Evolutionary conservation across 371 early-diverging fungal species (phyloP), one percentile per base, ranked within the genome.

Genomic region (Rhizopus microsporus): DNA sequence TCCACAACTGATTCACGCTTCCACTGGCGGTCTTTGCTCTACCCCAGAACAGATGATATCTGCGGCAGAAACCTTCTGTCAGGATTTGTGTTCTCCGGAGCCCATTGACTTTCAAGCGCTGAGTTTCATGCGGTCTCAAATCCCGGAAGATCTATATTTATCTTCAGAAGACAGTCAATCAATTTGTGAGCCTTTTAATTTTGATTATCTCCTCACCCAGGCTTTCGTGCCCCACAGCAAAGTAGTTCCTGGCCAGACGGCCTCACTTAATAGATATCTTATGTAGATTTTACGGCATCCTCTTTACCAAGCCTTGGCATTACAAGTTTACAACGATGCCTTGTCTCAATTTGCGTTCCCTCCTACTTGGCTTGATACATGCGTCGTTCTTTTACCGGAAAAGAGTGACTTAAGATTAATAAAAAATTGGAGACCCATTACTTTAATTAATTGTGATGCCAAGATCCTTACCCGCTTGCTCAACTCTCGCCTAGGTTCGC

Each of bases 371-470:
- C 31, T 38, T 16, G 17, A 58, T 38, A 55, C 59, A 1, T 55
- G 54, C 8, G 57, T 64, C 35, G 62, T 49, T n/a, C 55, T 64
- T 1, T 23, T 59, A 0, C 55, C 38, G 9, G 61, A 68, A 34
- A 54, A 60, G 39, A 65, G 59, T 1, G 60, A 60, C 31, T 12
- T 45, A 7, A 1, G 7, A 1, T 7, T 5, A 0, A 13, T 49
- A n/a, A 32, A 0, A 9, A 51, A 51, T 29, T 51, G 33, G 2
- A 5, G 39, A 34, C 51, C 51, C 4, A 56, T 47, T 4, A 56
- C 63, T 29, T 54, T 68, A 5, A 65, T 69, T 6, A 60, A 70
- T 43, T 46, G 50, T 7, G 69, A 73, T 17, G 63, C 61, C 17
- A 69, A 69, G 15, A 8, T 69, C 0, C 67, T 69, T 40, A 67